Evolutionary conservation across 345 rosid genomes (phyloP).

Genomic region (Hirschfeldia incana): DNA sequence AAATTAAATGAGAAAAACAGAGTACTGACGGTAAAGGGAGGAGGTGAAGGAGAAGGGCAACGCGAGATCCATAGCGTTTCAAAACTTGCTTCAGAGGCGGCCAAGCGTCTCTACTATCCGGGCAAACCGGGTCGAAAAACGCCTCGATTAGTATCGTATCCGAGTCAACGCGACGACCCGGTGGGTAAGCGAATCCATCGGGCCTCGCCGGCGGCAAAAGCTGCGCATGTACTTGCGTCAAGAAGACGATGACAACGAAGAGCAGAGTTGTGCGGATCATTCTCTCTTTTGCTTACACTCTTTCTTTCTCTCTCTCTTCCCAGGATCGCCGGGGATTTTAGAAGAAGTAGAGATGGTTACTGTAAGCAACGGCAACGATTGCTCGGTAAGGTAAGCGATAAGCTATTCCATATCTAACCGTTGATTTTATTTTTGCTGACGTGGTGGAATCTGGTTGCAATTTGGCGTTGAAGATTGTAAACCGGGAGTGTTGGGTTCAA

Average conservation of each 20-base stretch:
- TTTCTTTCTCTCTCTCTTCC: not conserved
- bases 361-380: constrained; percentile 29
- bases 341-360: not conserved
- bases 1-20: not conserved
- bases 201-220: constrained; percentile 33
- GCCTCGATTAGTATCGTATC: constrained; percentile 35
- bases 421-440: constrained; percentile 8
- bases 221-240: constrained; percentile 22
- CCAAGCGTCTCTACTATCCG: constrained; percentile 43
- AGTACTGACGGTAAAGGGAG: constrained; percentile 42
- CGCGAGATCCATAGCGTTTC: constrained; percentile 36
- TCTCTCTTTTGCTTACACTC: constrained; percentile 5
- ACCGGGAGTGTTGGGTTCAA: too few species aligned
- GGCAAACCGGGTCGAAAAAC: constrained; percentile 39
- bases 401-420: constrained; percentile 4
- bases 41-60: constrained; percentile 34
- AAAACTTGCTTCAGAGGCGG: constrained; percentile 28
- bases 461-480: not conserved
- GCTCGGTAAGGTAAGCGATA: constrained; percentile 22
- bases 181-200: constrained; percentile 38
- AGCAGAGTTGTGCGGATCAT: constrained; percentile 26
- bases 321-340: not conserved
- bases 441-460: not conserved
- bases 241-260: not conserved
- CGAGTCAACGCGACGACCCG: constrained; percentile 30